Base-by-base conservation (phyloP, 129 eudicot genomes). In the Escallonia rubra region DNA sequence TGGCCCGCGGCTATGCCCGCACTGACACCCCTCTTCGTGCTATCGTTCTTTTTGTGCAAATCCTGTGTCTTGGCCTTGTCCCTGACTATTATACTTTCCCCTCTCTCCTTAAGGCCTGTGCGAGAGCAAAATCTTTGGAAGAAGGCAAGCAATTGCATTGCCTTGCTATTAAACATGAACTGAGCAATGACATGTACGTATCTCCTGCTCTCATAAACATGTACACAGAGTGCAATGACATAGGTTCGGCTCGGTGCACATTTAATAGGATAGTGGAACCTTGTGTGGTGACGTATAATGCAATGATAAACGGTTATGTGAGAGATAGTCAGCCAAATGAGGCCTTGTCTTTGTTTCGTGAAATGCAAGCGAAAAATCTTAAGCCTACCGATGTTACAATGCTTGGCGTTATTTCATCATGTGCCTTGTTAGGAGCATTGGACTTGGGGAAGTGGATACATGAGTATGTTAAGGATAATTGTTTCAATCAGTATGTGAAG, bases 81-180 rank as follows among this genome's bases (percentile, higher is more conserved):
- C 83, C 80, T 4, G 83, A 82, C 71, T n/a, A 62, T 55, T 82
- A 74, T 40, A 82, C 83, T 2, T 82, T 78, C 69, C 87, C 87
- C 3, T 70, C 87, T 57, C 75, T 82, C 43, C 62, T 82, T 11
- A 82, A 82, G 72, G 80, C 78, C 7, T 78, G 87, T 41, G 78
- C 80, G 0, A 74, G n/a, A 48, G 74, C 77, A 3, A 57, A 78
- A 34, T 69, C 77, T 47, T 66, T 74, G 39, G 50, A 77, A 66
- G 83, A 82, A 78, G 87, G 87, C 59, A 82, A 70, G 52, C 83
- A 82, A 55, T 63, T 82, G 65, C 87, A 82, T 78, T 82, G 62
- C 50, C 80, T 82, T 61, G 68, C 78, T 57, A 48, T 66, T 7
- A 78, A 78, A 39, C 65, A 70, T 42, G 78, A 80, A 40, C 72